phyloP scores from a whole-genome alignment of 768 basidiomycete species.

The Suillus americanus region DNA sequence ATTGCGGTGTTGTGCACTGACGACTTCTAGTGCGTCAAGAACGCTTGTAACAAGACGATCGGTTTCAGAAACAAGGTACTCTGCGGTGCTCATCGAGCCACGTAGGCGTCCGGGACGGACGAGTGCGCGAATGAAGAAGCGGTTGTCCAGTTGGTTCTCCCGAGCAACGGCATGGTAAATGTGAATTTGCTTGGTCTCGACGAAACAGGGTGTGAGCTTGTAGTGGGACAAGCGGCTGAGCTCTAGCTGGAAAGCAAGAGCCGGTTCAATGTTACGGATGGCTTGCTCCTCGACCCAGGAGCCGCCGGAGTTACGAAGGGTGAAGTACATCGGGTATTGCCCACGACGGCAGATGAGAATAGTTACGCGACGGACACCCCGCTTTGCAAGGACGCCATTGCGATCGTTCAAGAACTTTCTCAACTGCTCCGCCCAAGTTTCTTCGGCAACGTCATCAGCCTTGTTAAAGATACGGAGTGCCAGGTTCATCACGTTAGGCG shows the following conservation, averaged over 20 bases:
- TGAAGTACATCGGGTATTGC: conserved; percentile 94
- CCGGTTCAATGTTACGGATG: conserved; percentile 98
- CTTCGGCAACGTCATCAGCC: conserved; percentile 76
- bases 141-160: conserved; percentile 96
- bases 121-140: conserved; percentile 97
- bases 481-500: conserved; percentile 93
- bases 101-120: conserved; percentile 93
- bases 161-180: conserved; percentile 94
- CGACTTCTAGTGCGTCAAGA: conserved; percentile 93
- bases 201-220: conserved; percentile 93
- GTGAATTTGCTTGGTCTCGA: conserved; percentile 96
- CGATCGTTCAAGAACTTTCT: conserved; percentile 70
- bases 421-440: conserved; percentile 74
- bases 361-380: conserved; percentile 90
- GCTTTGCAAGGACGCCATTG: conserved; percentile 56
- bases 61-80: conserved; percentile 98
- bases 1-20: conserved; percentile 83
- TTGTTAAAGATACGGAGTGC: conserved; percentile 86
- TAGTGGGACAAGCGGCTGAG: conserved; percentile 96
- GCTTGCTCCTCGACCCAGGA: conserved; percentile 92
- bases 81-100: conserved; percentile 90
- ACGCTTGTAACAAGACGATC: conserved; percentile 94
- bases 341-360: conserved; percentile 89
- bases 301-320: conserved; percentile 72
- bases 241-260: conserved; percentile 96